Evolutionary conservation across 345 rosid genomes (phyloP), one percentile per base, ranked within the genome.

Genomic region (Corchorus capsularis): DNA sequence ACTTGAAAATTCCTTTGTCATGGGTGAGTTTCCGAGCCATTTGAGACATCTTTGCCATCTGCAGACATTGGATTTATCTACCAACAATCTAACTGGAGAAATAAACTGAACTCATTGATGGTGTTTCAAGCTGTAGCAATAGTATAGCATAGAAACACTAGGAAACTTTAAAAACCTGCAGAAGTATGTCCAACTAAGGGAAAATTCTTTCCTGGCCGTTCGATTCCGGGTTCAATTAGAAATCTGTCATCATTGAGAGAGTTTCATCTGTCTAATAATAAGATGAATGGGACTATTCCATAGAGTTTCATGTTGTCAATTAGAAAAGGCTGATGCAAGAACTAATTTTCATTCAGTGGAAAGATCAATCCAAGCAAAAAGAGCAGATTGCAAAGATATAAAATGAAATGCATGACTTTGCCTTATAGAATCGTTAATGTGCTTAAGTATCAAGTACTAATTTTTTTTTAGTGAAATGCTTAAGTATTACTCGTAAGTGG

Each of bases 181-280:
- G 34, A 59, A 59, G 35, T 19, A 59, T n/a, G 65, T 78, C 55
- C 27, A 22, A 1, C 57, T 78, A 5, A n/a, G 32, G 27, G n/a
- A 11, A 2, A 67, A 79, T 43, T 57, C 72, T 2, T 73, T 78
- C n/a, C 37, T 46, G 13, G 81, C n/a, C n/a, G 84, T 32, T 77
- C 78, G 1, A 78, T 81, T 35, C 84, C 84, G 1, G 71, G 52
- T 3, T 73, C 79, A 41, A 16, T 77, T 6, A 76, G 84, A 55
- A 68, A 74, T 37, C 53, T 77, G 22, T 77, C 78, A 14, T 70
- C 75, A 34, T 64, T 81, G 70, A 16, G 43, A 37, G 69, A 22
- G 7, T 41, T 81, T 10, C 53, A 73, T 34, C 56, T 78, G 5
- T 43, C 65, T 8, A 3, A 53, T 7, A 81, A 78, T 74, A 22